Conservation (phyloP, 164 flowering plant species). For the Macadamia integrifolia region DNA sequence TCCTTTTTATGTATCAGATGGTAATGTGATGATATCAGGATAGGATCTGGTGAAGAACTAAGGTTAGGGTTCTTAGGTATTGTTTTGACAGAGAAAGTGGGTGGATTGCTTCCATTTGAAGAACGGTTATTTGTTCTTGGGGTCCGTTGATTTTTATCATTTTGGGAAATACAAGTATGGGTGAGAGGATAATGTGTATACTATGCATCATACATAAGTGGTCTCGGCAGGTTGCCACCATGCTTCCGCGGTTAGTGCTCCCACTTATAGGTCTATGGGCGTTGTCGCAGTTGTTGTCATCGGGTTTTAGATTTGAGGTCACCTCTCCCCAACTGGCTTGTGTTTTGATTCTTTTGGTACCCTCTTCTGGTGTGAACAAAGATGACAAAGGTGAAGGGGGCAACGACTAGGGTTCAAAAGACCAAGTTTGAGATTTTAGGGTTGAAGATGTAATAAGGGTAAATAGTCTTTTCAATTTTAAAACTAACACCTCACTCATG, state of each 20-base stretch:
- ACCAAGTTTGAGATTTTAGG: too few species aligned
- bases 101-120: neutral
- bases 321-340: constrained; percentile 95
- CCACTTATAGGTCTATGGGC: constrained; percentile 94
- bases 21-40: constrained; percentile 1
- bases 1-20: neutral
- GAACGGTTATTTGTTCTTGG: constrained; percentile 11
- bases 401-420: too few species aligned
- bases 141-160: constrained; percentile 7
- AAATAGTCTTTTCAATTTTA: too few species aligned
- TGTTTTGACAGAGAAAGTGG: neutral
- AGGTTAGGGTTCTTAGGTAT: constrained; percentile 6
- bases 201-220: constrained; percentile 93
- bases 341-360: constrained; percentile 78
- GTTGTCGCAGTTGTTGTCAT: constrained; percentile 82
- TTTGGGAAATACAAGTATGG: constrained; percentile 33
- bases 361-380: constrained; percentile 74
- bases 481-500: too few species aligned
- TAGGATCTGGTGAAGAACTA: constrained; percentile 15
- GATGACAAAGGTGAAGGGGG: too few species aligned
- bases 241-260: constrained; percentile 96
- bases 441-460: too few species aligned
- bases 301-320: constrained; percentile 81
- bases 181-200: constrained; percentile 90
- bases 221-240: constrained; percentile 88